Conservation (phyloP, 140 eudicot genomes). For the Ambrosia hybrid region DNA sequence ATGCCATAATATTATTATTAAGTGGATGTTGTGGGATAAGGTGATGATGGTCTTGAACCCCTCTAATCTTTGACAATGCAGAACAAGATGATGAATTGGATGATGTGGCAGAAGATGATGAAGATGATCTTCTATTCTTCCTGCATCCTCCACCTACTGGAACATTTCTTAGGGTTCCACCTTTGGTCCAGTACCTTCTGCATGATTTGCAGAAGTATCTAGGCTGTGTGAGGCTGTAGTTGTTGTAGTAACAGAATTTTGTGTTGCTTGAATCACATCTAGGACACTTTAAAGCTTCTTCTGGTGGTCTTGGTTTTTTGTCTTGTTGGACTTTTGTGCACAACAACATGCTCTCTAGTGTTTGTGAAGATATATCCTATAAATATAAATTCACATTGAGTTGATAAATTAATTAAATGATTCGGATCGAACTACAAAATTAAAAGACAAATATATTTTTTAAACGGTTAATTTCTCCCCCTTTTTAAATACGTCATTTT, state of each 20-base stretch:
- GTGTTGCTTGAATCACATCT: constrained; percentile 92
- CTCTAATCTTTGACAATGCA: constrained; percentile 38
- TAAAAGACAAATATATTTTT: no score
- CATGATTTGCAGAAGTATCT: constrained; percentile 91
- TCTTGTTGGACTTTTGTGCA: constrained; percentile 67
- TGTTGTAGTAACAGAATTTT: constrained; percentile 92
- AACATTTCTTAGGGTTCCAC: constrained; percentile 85
- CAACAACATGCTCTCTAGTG: constrained; percentile 85
- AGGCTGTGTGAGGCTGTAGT: constrained; percentile 90
- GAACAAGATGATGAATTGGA: constrained; percentile 46
- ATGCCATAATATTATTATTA: constrained; percentile 35
- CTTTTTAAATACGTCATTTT: no score
- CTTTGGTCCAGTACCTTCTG: constrained; percentile 92
- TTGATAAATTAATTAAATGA: background rate
- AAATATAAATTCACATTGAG: background rate
- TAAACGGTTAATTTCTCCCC: no score
- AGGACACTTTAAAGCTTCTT: constrained; percentile 73
- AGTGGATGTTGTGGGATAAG: constrained; percentile 33
- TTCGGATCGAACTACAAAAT: background rate
- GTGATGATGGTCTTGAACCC: constrained; percentile 36
- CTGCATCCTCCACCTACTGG: constrained; percentile 98
- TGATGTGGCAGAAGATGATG: constrained; percentile 47
- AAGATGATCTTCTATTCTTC: constrained; percentile 67
- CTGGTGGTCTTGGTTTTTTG: constrained; percentile 70
- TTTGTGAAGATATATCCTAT: constrained; percentile 68